These are phyloP conservation scores for Lithohypha guttulata DNA, from an alignment of 2,329 filamentous ascomycete species.

Conservation along the genomic window DNA sequence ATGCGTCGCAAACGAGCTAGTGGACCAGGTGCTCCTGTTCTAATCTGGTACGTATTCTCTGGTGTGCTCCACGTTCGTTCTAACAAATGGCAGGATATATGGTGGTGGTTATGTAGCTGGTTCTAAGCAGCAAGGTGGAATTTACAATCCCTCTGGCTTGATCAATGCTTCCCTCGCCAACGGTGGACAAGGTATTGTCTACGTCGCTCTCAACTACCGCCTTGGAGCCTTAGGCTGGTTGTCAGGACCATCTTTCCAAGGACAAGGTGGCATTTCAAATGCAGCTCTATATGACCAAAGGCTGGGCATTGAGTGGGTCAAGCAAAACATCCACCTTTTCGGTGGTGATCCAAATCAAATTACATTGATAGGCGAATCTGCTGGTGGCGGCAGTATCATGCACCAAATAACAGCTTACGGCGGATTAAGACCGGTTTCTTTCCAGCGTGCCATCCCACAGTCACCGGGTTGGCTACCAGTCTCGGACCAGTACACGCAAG, in stretches of 20 bases:
- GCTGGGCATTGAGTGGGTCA: slow-evolving; percentile 45
- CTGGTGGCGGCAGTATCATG: slow-evolving; percentile 44
- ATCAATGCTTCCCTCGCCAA: slow-evolving; percentile 33
- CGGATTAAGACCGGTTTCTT: slow-evolving; percentile 26
- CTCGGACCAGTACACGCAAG: slow-evolving; percentile 27
- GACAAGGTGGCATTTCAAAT: slow-evolving; percentile 36
- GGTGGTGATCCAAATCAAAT: slow-evolving; percentile 43
- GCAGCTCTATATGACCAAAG: slow-evolving; percentile 44
- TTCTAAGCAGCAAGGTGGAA: slow-evolving; percentile 26
- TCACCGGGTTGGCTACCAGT: slow-evolving; percentile 32
- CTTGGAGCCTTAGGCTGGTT: slow-evolving; percentile 41
- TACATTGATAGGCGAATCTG: slow-evolving; percentile 43
- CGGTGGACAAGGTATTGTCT: slow-evolving; percentile 32
- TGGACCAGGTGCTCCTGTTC: slow-evolving; percentile 27
- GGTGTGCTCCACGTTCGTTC: not conserved
- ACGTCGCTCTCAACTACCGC: slow-evolving; percentile 39
- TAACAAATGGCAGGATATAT: slow-evolving; percentile 29
- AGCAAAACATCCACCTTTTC: slow-evolving; percentile 43
- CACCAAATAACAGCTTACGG: slow-evolving; percentile 47
- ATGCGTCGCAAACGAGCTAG: slow-evolving; percentile 28
- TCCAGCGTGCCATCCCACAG: slow-evolving; percentile 35
- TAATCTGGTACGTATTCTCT: slow-evolving; percentile 28
- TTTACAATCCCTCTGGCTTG: slow-evolving; percentile 30
- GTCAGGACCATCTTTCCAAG: slow-evolving; percentile 34
- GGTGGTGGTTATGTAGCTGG: slow-evolving; percentile 38